Conservation (phyloP, 2,329 filamentous ascomycete genomes). For the Hymenoscyphus repandus region DNA sequence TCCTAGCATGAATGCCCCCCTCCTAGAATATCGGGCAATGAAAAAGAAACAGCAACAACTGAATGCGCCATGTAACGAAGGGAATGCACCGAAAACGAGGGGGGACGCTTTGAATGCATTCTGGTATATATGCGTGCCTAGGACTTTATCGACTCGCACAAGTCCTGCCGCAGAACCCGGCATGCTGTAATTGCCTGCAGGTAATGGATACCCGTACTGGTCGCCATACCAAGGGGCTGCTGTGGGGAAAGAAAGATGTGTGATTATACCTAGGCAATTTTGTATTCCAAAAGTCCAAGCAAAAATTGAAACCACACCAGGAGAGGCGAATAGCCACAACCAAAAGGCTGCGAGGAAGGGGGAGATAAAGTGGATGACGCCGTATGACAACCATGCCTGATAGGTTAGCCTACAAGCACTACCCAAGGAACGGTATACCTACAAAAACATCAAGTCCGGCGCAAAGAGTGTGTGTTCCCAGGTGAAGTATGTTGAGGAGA, state of each 20-base stretch:
- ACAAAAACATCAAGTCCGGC: slow-evolving; percentile 25
- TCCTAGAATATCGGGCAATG: slow-evolving; percentile 41
- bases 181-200: slow-evolving; percentile 88
- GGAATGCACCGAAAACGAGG: slow-evolving; percentile 88
- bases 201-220: slow-evolving; percentile 66
- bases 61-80: slow-evolving; percentile 88
- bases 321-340: slow-evolving; percentile 84
- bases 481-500: slow-evolving; percentile 71
- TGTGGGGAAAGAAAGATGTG: slow-evolving; percentile 84
- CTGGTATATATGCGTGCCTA: slow-evolving; percentile 86
- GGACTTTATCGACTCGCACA: slow-evolving; percentile 77
- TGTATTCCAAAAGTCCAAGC: slow-evolving; percentile 87
- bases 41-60: slow-evolving; percentile 86
- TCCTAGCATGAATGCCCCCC: slow-evolving; percentile 64
- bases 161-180: slow-evolving; percentile 81
- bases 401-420: slow-evolving; percentile 63
- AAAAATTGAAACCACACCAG: slow-evolving; percentile 77
- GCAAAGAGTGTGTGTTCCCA: slow-evolving; percentile 64
- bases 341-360: slow-evolving; percentile 71
- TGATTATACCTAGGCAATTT: slow-evolving; percentile 79
- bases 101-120: slow-evolving; percentile 85
- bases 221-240: slow-evolving; percentile 96
- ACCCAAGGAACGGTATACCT: neutral
- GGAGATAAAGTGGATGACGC: slow-evolving; percentile 80
- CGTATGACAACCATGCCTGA: slow-evolving; percentile 84